phyloP scores from a whole-genome alignment of 1,139 yeast genomes.

The Eremothecium sinecaudum region DNA sequence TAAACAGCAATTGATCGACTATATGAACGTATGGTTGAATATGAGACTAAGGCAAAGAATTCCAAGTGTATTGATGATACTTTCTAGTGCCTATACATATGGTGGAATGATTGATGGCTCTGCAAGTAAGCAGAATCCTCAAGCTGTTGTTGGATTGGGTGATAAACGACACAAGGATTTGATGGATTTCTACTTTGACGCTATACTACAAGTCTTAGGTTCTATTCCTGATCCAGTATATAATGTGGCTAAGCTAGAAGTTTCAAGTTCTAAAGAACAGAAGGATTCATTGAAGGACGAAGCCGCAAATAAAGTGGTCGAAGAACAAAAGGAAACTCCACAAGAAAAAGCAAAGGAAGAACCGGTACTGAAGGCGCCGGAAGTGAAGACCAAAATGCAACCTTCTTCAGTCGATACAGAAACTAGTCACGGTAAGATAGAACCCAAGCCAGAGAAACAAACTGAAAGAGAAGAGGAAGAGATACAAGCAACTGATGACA shows the following conservation, averaged over 20 bases:
- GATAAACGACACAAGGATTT: conserved; percentile 30
- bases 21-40: conserved; percentile 81
- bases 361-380: conserved; percentile 33
- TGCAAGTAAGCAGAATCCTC: conserved; percentile 13
- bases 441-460: conserved; percentile 5
- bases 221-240: conserved; percentile 93
- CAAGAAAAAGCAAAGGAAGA: conserved; percentile 5
- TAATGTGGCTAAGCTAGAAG: conserved; percentile 90
- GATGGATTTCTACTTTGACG: conserved; percentile 57
- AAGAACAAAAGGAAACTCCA: neutral
- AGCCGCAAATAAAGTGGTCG: conserved; percentile 1
- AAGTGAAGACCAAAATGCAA: conserved; percentile 38
- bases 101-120: conserved; percentile 41
- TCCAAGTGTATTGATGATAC: conserved; percentile 79
- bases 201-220: conserved; percentile 76
- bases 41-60: conserved; percentile 80
- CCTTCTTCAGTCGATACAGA: conserved; percentile 33
- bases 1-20: conserved; percentile 76
- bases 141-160: conserved; percentile 9
- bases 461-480: conserved; percentile 12
- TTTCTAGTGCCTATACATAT: conserved; percentile 83
- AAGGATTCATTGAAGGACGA: conserved; percentile 4
- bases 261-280: conserved; percentile 36
- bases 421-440: conserved; percentile 4
- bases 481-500: conserved; percentile 27